Conservation (phyloP, 495 filamentous ascomycete species). For the Penicillium salamii region DNA sequence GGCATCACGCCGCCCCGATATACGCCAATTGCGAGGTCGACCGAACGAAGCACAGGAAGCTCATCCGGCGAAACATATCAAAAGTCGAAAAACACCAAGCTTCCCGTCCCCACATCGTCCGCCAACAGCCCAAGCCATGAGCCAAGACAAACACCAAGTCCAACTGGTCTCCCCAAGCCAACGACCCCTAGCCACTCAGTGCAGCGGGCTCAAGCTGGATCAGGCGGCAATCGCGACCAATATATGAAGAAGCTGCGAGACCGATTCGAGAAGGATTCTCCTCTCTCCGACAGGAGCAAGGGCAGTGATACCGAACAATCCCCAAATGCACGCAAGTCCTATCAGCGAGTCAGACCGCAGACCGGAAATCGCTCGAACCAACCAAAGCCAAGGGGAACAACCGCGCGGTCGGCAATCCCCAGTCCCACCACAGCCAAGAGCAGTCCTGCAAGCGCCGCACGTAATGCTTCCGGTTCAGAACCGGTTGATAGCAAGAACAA, state of each 20-base stretch:
- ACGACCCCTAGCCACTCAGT: constrained; percentile 9
- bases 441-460: constrained; percentile 5
- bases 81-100: constrained; percentile 29
- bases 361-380: constrained; percentile 16
- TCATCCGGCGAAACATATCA: constrained; percentile 11
- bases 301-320: constrained; percentile 20
- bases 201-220: constrained; percentile 14
- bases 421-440: constrained; percentile 21
- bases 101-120: constrained; percentile 29
- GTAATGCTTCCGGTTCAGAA: constrained; percentile 1
- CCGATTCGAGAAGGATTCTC: constrained; percentile 30
- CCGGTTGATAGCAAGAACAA: constrained; percentile 17
- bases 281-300: constrained; percentile 13
- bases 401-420: constrained; percentile 27
- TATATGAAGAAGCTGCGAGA: constrained; percentile 32
- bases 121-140: constrained; percentile 18
- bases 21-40: background rate
- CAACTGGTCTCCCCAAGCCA: constrained; percentile 21
- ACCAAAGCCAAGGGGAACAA: constrained; percentile 18
- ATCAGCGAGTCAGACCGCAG: constrained; percentile 9
- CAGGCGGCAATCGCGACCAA: constrained; percentile 27
- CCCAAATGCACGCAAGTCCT: constrained; percentile 1
- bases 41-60: constrained; percentile 7
- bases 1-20: constrained; percentile 6
- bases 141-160: constrained; percentile 18